These are phyloP conservation scores for Gossypium lobatum DNA, from an alignment of 441 rosid genomes.

Conservation along the genomic window DNA sequence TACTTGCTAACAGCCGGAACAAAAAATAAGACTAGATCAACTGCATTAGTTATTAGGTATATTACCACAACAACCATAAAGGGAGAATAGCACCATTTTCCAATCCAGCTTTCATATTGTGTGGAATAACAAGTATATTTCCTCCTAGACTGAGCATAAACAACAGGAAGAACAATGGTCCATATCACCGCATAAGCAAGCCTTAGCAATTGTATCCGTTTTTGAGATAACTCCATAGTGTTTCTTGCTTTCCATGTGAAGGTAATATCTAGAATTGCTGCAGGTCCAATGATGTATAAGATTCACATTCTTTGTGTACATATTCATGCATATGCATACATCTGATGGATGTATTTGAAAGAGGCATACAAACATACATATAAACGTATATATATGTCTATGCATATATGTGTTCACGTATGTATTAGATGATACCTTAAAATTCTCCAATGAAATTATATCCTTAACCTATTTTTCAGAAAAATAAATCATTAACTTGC, in stretches of 20 bases:
- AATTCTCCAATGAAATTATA: not conserved
- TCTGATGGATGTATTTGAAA: not conserved
- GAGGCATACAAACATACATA: not conserved
- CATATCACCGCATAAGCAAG: conserved; percentile 68
- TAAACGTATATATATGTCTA: not conserved
- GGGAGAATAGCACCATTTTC: conserved; percentile 76
- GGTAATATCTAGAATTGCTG: conserved; percentile 81
- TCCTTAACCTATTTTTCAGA: not conserved
- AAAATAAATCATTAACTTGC: not conserved
- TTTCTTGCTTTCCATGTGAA: conserved; percentile 84
- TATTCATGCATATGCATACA: conserved; percentile 4
- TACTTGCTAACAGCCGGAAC: conserved; percentile 81
- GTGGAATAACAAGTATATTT: conserved; percentile 79
- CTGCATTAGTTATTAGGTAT: conserved; percentile 62
- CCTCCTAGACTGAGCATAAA: conserved; percentile 68
- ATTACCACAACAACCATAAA: conserved; percentile 81
- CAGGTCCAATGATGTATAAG: conserved; percentile 26
- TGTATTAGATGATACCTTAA: not conserved
- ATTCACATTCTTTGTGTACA: not conserved
- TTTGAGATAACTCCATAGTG: conserved; percentile 56
- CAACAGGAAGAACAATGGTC: conserved; percentile 79
- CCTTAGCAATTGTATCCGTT: conserved; percentile 61
- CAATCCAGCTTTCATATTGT: conserved; percentile 65
- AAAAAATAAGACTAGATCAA: conserved; percentile 79
- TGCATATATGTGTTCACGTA: not conserved